Evolutionary conservation across 2,329 filamentous ascomycete genomes (phyloP), one percentile per base, ranked within the genome.

Genomic region (Dryadomyces sulphureus): DNA sequence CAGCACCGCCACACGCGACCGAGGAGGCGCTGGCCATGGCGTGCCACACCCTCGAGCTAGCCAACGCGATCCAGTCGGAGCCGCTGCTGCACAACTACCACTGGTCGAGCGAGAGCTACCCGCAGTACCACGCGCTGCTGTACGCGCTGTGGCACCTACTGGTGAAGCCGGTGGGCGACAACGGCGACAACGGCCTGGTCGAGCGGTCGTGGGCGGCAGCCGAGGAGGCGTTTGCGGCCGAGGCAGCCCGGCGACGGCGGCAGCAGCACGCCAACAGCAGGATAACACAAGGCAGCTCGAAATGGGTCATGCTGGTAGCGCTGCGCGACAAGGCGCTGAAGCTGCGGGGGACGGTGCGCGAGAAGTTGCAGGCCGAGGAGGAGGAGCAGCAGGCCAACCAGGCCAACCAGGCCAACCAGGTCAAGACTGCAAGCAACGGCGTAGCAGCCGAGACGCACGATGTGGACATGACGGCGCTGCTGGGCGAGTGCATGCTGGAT

Each of bases 91-190:
- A 54, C 3, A 55, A 59, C 3, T 66, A 56, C 38, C 55, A 56
- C 22, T 70, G 66, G 65, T 49, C 60, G 1, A 55, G 56, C 30
- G 55, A 59, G n/a, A 59, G 61, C 1, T 68, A 61, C 34, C 62
- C 64, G 0, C 66, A 67, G 51, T 68, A 63, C 19, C 62, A 69
- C 44, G 56, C 65, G 27, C 55, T 68, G 19, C 62, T 67, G 2
- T 68, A 67, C 47, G 54, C 65, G 0, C 54, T 70, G 2, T 67
- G 67, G 58, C 59, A 67, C 47, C 48, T 69, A 2, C 66, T 65
- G 46, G 57, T 68, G 4, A 57, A 53, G 43, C 66, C 66, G 0
- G 49, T 50, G 0, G 62, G 60, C 0, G 52, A 53, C 20, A 12
- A 0, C 0, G 62, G 59, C 0, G 51, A 53, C 22, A 20, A 0